A percentile compares a stretch with the other conserved stretches of the same genome.
Evolutionary conservation across 495 filamentous ascomycete genomes (phyloP).

Genomic region (Aspergillus biplanus): DNA sequence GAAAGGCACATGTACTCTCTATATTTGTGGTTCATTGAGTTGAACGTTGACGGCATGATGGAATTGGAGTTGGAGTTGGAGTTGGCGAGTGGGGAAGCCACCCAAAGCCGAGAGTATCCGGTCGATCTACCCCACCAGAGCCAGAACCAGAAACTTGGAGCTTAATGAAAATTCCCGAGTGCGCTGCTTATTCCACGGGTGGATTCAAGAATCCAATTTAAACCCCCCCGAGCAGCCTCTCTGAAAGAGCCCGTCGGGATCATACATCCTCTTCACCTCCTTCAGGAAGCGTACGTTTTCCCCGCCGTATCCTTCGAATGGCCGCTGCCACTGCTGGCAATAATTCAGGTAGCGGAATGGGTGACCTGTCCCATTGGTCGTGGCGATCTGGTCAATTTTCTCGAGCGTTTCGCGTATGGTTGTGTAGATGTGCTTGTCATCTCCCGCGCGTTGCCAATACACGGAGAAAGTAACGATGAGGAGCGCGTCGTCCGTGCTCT

Average conservation of each 20-base stretch:
- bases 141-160: too few relatives aligned
- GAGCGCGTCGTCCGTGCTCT: not conserved
- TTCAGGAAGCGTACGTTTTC: not conserved
- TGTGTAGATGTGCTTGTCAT: not conserved
- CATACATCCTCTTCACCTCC: constrained; percentile 5
- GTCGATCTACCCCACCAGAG: too few relatives aligned
- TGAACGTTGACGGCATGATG: too few relatives aligned
- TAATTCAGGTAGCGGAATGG: constrained; percentile 13
- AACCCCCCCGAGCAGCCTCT: constrained; percentile 5
- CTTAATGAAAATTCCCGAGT: too few relatives aligned
- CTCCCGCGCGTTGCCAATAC: not conserved
- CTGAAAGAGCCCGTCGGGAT: constrained; percentile 14
- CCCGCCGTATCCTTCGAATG: constrained; percentile 9
- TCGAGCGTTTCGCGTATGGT: not conserved
- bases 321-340: constrained; percentile 11
- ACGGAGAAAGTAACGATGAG: constrained; percentile 1
- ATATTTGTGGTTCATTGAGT: too few relatives aligned
- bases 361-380: constrained; percentile 2
- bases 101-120: too few relatives aligned
- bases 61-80: too few relatives aligned
- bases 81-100: too few relatives aligned
- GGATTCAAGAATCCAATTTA: not conserved
- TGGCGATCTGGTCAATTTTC: constrained; percentile 2
- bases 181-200: too few relatives aligned
- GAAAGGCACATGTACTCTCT: too few relatives aligned